phyloP scores from a whole-genome alignment of 371 early-diverging fungal species.

The Globomyces sp. region DNA sequence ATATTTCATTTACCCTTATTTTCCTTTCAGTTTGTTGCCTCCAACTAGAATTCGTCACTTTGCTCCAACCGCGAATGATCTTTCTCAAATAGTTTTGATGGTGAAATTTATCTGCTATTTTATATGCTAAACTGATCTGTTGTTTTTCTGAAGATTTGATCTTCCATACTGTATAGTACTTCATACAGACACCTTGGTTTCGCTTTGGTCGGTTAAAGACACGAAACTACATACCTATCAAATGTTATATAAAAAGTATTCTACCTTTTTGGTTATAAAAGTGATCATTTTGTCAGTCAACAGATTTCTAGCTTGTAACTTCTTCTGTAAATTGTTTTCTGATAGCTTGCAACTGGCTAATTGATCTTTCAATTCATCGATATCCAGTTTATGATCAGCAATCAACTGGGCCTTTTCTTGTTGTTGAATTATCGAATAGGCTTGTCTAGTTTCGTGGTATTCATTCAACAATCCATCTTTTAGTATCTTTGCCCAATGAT shows the following conservation, averaged over 20 bases:
- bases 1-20: not conserved
- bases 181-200: not conserved
- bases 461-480: conserved; percentile 4
- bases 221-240: not conserved
- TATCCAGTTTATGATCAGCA: not conserved
- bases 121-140: not conserved
- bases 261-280: conserved; percentile 1
- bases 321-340: not conserved
- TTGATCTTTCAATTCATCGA: not conserved
- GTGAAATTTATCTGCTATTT: not conserved
- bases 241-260: too few relatives aligned
- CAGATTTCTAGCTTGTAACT: not conserved
- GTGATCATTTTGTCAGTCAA: not conserved
- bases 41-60: not conserved
- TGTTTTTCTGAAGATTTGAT: not conserved
- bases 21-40: not conserved
- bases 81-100: not conserved
- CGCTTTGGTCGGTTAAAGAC: not conserved
- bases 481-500: not conserved
- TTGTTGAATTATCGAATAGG: not conserved
- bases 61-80: not conserved
- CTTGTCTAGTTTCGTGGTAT: not conserved
- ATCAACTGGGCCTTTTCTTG: not conserved
- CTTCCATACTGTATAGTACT: not conserved
- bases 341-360: not conserved